These are phyloP conservation scores for Aspergillus sp. DNA, from an alignment of 2,329 filamentous ascomycete species.

Conservation along the genomic window DNA sequence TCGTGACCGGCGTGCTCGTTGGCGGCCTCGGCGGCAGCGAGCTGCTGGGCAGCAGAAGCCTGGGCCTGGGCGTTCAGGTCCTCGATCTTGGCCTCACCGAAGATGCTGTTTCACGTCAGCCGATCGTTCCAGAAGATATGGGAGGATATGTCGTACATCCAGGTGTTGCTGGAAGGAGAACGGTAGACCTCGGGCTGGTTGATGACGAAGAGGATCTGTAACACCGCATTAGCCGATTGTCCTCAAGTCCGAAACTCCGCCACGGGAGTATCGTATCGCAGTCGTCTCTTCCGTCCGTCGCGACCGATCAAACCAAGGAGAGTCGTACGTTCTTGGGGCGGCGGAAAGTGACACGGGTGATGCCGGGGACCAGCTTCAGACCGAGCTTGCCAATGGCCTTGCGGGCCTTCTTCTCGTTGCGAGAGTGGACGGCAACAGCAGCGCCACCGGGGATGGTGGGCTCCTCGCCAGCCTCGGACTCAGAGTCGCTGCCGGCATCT, in stretches of 20 bases:
- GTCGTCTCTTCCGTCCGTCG: too few species aligned
- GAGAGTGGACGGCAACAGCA: conserved; percentile 88
- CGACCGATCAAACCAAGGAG: conserved; percentile 8
- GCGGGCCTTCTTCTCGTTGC: conserved; percentile 99
- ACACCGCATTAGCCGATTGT: conserved; percentile 18
- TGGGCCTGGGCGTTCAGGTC: conserved; percentile 98
- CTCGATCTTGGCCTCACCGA: conserved; percentile 99
- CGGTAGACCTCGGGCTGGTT: conserved; percentile 99
- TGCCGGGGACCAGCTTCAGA: conserved; percentile 92
- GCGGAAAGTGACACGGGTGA: conserved; percentile 96
- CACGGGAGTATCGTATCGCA: too few species aligned
- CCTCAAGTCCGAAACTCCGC: too few species aligned
- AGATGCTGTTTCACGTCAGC: conserved; percentile 66
- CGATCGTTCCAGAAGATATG: background rate
- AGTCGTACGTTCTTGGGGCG: conserved; percentile 93
- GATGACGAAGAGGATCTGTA: conserved; percentile 97
- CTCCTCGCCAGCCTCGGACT: conserved; percentile 55
- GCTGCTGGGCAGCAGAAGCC: conserved; percentile 91
- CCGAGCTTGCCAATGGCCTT: conserved; percentile 99
- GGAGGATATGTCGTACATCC: conserved; percentile 71
- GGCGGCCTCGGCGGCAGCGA: conserved; percentile 71
- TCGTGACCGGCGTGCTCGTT: conserved; percentile 62
- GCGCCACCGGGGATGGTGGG: conserved; percentile 76
- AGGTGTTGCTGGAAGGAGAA: conserved; percentile 98
- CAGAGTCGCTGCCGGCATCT: conserved; percentile 55